These are phyloP conservation scores for Tremellales sp. DNA, from an alignment of 1,284 basidiomycete genomes.

Conservation along the genomic window DNA sequence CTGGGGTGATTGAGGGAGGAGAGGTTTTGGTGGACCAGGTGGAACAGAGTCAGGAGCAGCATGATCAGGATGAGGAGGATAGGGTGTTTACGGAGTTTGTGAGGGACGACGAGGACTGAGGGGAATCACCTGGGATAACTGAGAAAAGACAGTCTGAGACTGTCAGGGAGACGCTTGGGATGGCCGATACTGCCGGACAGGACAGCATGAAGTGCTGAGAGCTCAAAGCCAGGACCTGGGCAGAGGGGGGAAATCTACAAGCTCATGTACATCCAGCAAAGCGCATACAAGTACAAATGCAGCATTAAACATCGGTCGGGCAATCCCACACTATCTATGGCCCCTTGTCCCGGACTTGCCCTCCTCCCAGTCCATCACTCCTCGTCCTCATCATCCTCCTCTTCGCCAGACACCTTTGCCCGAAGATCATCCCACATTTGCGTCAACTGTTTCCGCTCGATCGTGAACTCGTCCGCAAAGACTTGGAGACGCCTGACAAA, in stretches of 20 bases:
- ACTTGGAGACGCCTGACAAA: constrained; percentile 24
- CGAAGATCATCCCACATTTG: constrained; percentile 18
- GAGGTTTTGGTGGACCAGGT: background rate
- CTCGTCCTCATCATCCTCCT: background rate
- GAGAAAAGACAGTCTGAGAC: too few relatives aligned
- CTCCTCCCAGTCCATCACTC: background rate
- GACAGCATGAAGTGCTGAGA: too few relatives aligned
- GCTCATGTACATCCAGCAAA: too few relatives aligned
- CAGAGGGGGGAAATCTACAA: too few relatives aligned
- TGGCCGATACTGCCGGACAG: too few relatives aligned
- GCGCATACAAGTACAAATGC: too few relatives aligned
- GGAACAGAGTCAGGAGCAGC: constrained; percentile 1
- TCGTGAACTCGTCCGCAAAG: constrained; percentile 20
- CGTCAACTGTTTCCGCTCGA: constrained; percentile 18
- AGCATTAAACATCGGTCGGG: too few relatives aligned
- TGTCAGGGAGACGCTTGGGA: too few relatives aligned
- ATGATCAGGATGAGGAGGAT: constrained; percentile 3
- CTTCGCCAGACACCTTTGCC: background rate
- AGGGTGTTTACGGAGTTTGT: background rate
- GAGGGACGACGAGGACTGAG: constrained; percentile 4
- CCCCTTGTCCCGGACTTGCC: background rate
- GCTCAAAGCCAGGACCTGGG: too few relatives aligned
- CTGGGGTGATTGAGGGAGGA: background rate
- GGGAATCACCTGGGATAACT: too few relatives aligned
- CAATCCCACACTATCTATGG: too few relatives aligned